These are phyloP conservation scores for Closterium sp. DNA, from an alignment of 139 green algal genomes.

Conservation along the genomic window DNA sequence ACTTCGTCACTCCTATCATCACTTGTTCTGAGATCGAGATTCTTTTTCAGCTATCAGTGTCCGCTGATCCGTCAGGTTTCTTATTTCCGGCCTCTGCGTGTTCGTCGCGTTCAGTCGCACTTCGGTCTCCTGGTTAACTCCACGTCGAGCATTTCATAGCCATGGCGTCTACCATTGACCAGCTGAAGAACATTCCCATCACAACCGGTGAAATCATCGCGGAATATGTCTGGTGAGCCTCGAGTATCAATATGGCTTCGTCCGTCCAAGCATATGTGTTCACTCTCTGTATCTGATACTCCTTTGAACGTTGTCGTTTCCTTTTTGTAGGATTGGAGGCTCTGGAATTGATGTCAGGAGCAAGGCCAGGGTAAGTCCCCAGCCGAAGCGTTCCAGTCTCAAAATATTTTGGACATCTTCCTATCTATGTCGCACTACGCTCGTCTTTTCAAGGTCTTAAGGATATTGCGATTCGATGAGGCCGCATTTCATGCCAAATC, in stretches of 20 bases:
- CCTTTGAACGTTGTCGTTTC: not conserved
- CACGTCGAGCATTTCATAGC: too few species aligned
- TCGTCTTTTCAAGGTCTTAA: too few species aligned
- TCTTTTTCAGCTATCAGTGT: too few species aligned
- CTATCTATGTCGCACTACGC: too few species aligned
- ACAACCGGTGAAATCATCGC: slow-evolving; percentile 1
- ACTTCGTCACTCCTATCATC: not conserved
- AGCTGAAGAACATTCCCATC: slow-evolving; percentile 15
- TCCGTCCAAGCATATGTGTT: too few species aligned
- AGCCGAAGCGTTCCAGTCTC: too few species aligned
- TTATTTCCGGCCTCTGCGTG: not conserved
- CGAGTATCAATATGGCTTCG: too few species aligned
- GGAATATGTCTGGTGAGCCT: not conserved
- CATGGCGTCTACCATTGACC: slow-evolving; percentile 1
- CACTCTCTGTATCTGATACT: not conserved
- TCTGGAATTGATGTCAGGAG: slow-evolving; percentile 26
- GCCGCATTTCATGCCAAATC: slow-evolving; percentile 4
- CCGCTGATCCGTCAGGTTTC: too few species aligned
- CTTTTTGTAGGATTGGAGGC: slow-evolving; percentile 28
- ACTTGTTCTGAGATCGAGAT: too few species aligned
- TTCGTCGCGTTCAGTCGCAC: not conserved
- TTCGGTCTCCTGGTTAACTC: too few species aligned
- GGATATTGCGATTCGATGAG: too few species aligned
- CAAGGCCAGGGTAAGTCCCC: slow-evolving; percentile 21
- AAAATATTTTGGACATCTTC: too few species aligned